Percentiles rank a stretch among this genome's conserved stretches.
Evolutionary conservation across 2,329 filamentous ascomycete genomes (phyloP).

Genomic region (Nemania sp.): DNA sequence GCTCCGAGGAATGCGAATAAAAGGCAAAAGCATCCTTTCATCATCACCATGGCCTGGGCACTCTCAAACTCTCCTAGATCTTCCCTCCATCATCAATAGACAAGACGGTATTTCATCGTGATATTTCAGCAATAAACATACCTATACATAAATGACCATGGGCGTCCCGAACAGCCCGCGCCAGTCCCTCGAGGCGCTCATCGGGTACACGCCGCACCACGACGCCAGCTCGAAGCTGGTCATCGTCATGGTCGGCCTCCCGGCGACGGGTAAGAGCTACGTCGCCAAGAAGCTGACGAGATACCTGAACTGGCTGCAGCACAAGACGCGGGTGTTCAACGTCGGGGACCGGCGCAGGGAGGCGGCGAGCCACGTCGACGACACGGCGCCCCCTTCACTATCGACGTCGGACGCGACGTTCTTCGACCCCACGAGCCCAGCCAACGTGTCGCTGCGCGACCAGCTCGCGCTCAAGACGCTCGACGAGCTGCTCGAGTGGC

Average conservation of each 20-base stretch:
- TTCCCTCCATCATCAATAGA: too few species aligned
- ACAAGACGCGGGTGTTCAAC: slow-evolving; percentile 22
- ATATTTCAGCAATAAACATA: too few species aligned
- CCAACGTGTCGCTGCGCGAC: slow-evolving; percentile 20
- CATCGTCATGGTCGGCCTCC: slow-evolving; percentile 25
- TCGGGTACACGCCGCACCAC: slow-evolving; percentile 16
- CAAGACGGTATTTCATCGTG: too few species aligned
- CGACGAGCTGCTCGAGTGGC: slow-evolving; percentile 16
- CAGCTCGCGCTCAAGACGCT: slow-evolving; percentile 25
- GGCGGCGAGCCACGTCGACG: slow-evolving; percentile 3
- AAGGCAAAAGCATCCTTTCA: neutral
- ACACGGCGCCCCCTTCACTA: slow-evolving; percentile 1
- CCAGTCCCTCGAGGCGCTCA: slow-evolving; percentile 18
- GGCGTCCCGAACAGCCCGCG: slow-evolving; percentile 4
- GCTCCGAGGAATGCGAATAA: neutral
- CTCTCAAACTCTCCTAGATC: too few species aligned
- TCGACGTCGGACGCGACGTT: slow-evolving; percentile 10
- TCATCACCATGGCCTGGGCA: too few species aligned
- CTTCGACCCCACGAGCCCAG: slow-evolving; percentile 21
- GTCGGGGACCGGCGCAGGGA: slow-evolving; percentile 20
- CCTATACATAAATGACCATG: slow-evolving; percentile 1
- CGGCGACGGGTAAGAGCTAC: slow-evolving; percentile 24
- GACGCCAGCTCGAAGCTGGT: slow-evolving; percentile 19
- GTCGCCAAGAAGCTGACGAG: slow-evolving; percentile 23
- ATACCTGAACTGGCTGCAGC: slow-evolving; percentile 24